A percentile compares a stretch with the other conserved stretches of the same genome.
Conservation (phyloP, 306 rosid genomes). For the Crataegus laevigata region DNA sequence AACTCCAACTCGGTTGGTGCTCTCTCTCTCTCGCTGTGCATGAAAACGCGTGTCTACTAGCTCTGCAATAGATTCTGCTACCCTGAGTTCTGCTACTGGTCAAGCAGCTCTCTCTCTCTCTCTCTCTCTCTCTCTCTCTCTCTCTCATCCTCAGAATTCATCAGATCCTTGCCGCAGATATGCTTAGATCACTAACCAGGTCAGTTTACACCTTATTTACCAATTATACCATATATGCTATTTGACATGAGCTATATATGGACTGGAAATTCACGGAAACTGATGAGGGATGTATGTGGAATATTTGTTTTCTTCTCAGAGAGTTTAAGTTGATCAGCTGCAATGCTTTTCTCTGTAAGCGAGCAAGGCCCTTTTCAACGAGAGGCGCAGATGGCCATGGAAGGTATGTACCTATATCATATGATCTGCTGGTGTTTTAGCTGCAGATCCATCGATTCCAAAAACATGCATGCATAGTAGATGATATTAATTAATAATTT, state of each 20-base stretch:
- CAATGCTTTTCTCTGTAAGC: constrained; percentile 25
- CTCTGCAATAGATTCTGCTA: constrained; percentile 14
- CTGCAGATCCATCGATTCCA: neutral
- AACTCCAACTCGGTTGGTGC: neutral
- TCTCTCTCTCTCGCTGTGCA: constrained; percentile 24
- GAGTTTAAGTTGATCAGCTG: constrained; percentile 30
- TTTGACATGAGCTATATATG: neutral
- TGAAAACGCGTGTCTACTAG: constrained; percentile 29
- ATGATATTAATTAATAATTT: neutral
- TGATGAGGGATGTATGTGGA: neutral
- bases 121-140: neutral
- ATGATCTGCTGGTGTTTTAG: neutral
- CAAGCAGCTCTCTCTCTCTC: neutral
- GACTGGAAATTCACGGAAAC: neutral
- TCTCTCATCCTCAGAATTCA: constrained; percentile 1
- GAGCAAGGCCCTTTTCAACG: constrained; percentile 32
- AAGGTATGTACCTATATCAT: constrained; percentile 30
- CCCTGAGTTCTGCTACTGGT: neutral
- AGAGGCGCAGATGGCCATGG: constrained; percentile 36
- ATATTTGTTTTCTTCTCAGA: neutral
- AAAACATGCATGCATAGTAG: too few species aligned
- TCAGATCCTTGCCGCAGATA: constrained; percentile 14
- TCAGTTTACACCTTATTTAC: neutral
- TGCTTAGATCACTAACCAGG: constrained; percentile 65
- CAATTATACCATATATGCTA: too few species aligned